Evolutionary conservation across 768 basidiomycete species (phyloP), one percentile per base, ranked within the genome.

Genomic region (Psilocybe azurescens): DNA sequence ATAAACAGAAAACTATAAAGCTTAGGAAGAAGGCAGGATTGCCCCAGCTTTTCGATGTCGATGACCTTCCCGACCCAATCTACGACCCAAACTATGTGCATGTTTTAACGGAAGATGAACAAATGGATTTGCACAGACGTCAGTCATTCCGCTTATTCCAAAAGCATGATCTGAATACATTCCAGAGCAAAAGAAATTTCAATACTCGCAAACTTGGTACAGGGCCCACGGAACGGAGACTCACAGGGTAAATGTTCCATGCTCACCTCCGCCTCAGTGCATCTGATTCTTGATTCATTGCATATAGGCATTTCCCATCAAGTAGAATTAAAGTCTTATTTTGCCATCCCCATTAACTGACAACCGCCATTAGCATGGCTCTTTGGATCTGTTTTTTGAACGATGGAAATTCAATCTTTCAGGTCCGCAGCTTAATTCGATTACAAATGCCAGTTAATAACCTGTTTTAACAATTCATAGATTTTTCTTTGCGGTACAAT

Each of bases 171-270:
- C 39, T 29, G 32, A 48, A 61, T 41, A 63, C 41, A 30, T 41
- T 30, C 29, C 44, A 90, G 89, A 89, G 63, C 90, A 92, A 78
- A 74, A 79, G 53, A 85, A 88, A 72, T 90, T 91, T 62, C 82
- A 84, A 66, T 79, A 86, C 63, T 84, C 83, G 46, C 87, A 93
- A 75, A 93, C 92, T 1, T 95, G 93, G 93, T 95, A 94, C 75
- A 78, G 90, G 55, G 86, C 93, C 6, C 93, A 95, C 72, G 91
- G 90, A 18, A 93, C 91, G 11, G 88, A 87, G 61, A 93, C 93
- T 0, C 93, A 91, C 67, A 75, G 89, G 61, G 89, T 88, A 67
- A 24, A 24, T 24, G 24, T 24, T 24, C 24, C 24, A 24, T 24
- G 24, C 24, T 24, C 24, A 24, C 24, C 24, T 24, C 24, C 24